These are phyloP conservation scores for Staphylotrichum longicolle DNA, from an alignment of 495 filamentous ascomycete species.

Conservation along the genomic window DNA sequence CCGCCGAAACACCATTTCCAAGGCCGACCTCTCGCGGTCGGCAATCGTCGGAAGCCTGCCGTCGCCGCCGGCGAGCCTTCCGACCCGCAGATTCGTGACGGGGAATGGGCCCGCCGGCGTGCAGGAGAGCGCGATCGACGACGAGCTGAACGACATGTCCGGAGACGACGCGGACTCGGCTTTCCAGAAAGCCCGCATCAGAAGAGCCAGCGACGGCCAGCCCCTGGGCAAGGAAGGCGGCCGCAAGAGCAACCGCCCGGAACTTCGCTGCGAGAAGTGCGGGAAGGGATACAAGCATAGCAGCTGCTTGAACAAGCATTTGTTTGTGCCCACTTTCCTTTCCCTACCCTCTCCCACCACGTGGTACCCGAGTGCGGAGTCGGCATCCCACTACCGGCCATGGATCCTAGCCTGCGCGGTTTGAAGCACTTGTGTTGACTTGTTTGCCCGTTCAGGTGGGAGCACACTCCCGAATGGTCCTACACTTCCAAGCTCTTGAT, in stretches of 20 bases:
- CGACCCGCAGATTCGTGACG: slow-evolving; percentile 43
- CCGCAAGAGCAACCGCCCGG: slow-evolving; percentile 69
- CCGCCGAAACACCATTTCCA: slow-evolving; percentile 54
- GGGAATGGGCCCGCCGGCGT: slow-evolving; percentile 40
- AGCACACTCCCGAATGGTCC: slow-evolving; percentile 98
- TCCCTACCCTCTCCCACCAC: slow-evolving; percentile 44
- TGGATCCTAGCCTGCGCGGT: slow-evolving; percentile 22
- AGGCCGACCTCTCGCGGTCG: slow-evolving; percentile 41
- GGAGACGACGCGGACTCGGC: slow-evolving; percentile 57
- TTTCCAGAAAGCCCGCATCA: slow-evolving; percentile 65
- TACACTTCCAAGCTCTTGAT: slow-evolving; percentile 97
- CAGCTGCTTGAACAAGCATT: slow-evolving; percentile 99
- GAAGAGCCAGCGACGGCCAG: slow-evolving; percentile 84
- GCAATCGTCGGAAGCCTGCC: slow-evolving; percentile 55
- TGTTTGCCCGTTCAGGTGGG: slow-evolving; percentile 75
- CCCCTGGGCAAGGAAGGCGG: slow-evolving; percentile 69
- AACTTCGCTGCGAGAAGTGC: slow-evolving; percentile 95
- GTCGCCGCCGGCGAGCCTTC: slow-evolving; percentile 53
- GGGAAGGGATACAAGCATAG: slow-evolving; percentile 99
- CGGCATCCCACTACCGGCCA: slow-evolving; percentile 21
- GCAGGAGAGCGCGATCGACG: slow-evolving; percentile 59
- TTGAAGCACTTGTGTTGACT: slow-evolving; percentile 41
- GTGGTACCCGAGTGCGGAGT: slow-evolving; percentile 33
- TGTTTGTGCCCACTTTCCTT: slow-evolving; percentile 79
- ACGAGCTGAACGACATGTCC: slow-evolving; percentile 54